These are phyloP conservation scores for Candida maltosa DNA, from an alignment of 805 yeast species.

Conservation along the genomic window DNA sequence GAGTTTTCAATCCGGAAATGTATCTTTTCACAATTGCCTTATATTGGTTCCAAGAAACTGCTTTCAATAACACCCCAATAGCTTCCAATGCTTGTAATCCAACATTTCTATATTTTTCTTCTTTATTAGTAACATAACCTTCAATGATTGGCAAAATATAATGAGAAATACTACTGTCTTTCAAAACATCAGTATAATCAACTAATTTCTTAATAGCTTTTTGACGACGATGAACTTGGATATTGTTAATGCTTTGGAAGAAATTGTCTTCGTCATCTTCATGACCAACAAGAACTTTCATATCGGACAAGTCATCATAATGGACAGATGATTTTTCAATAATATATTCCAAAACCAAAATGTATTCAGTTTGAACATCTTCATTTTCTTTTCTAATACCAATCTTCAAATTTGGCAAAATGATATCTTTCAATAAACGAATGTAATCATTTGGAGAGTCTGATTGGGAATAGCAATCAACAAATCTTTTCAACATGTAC, in stretches of 20 bases:
- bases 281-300: slow-evolving; percentile 55
- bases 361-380: slow-evolving; percentile 66
- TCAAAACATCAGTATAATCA: slow-evolving; percentile 43
- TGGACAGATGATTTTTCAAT: slow-evolving; percentile 43
- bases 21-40: slow-evolving; percentile 73
- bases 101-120: slow-evolving; percentile 55
- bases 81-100: slow-evolving; percentile 64
- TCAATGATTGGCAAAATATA: slow-evolving; percentile 84
- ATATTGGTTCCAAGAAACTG: slow-evolving; percentile 76
- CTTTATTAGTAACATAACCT: slow-evolving; percentile 62
- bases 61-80: slow-evolving; percentile 54
- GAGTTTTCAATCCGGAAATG: slow-evolving; percentile 39
- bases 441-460: slow-evolving; percentile 24
- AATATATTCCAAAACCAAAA: slow-evolving; percentile 61
- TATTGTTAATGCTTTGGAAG: slow-evolving; percentile 72
- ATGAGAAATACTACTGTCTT: slow-evolving; percentile 64
- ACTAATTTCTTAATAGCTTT: slow-evolving; percentile 71
- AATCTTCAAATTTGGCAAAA: slow-evolving; percentile 62
- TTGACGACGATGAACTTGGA: slow-evolving; percentile 83
- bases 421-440: slow-evolving; percentile 44
- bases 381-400: slow-evolving; percentile 65
- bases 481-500: slow-evolving; percentile 56
- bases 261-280: slow-evolving; percentile 80
- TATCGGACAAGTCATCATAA: slow-evolving; percentile 54
- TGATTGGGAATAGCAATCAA: slow-evolving; percentile 49